Conservation (phyloP, 257 asterid species). For the Phtheirospermum japonicum region DNA sequence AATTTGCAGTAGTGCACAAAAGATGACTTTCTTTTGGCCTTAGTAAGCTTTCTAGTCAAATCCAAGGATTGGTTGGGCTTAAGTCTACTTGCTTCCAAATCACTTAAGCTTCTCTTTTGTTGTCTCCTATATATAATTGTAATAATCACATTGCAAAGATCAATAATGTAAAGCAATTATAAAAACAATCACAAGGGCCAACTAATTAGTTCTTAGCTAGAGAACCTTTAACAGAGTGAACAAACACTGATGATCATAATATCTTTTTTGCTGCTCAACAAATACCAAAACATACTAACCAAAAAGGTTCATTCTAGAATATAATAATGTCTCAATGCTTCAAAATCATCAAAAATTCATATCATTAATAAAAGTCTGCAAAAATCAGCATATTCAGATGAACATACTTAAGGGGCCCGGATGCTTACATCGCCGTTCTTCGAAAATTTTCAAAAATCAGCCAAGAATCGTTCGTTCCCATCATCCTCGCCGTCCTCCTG, state of each 20-base stretch:
- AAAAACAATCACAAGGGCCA: too few relatives aligned
- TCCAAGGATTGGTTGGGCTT: conserved; percentile 29
- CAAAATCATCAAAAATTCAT: too few relatives aligned
- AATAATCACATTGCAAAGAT: too few relatives aligned
- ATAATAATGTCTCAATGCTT: too few relatives aligned
- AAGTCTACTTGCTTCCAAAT: conserved; percentile 13
- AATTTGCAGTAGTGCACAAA: too few relatives aligned
- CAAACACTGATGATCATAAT: too few relatives aligned
- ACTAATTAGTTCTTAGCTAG: conserved; percentile 1
- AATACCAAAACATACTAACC: too few relatives aligned
- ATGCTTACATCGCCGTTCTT: conserved; percentile 26
- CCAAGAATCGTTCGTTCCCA: conserved; percentile 30
- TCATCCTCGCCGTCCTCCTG: conserved; percentile 57
- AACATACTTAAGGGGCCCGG: neutral
- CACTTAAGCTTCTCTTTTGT: conserved; percentile 19
- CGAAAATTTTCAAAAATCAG: conserved; percentile 5
- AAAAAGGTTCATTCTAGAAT: too few relatives aligned
- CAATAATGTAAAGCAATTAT: too few relatives aligned
- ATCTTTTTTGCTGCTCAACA: too few relatives aligned
- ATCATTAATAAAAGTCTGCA: conserved; percentile 21
- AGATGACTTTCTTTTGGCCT: conserved; percentile 1
- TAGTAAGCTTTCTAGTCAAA: conserved; percentile 32
- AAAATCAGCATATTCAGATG: conserved; percentile 1
- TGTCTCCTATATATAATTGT: neutral
- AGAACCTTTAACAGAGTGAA: too few relatives aligned